These are phyloP conservation scores for Sequoiadendron giganteum DNA, from an alignment of 75 land plant genomes.

Conservation along the genomic window DNA sequence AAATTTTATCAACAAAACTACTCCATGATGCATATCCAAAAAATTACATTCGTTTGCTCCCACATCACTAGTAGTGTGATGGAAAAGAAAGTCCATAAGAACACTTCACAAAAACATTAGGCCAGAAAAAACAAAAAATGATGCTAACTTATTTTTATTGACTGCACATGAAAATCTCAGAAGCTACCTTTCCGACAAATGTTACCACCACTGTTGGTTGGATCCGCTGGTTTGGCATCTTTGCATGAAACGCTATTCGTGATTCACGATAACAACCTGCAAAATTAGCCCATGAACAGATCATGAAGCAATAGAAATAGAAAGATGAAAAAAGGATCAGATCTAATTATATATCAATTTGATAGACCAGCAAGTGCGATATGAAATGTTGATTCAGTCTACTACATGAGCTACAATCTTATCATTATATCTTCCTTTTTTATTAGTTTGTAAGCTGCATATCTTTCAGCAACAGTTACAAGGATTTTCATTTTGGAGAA, in stretches of 20 bases:
- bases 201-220: constrained; percentile 12
- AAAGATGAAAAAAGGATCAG: background rate
- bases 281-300: background rate
- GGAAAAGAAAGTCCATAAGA: background rate
- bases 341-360: background rate
- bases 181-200: constrained; percentile 7
- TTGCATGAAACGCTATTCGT: constrained; percentile 20
- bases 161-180: background rate
- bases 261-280: constrained; percentile 77
- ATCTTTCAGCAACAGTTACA: background rate
- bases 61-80: background rate
- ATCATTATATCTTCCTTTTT: background rate
- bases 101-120: background rate
- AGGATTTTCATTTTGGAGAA: background rate
- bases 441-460: background rate
- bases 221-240: constrained; percentile 1
- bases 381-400: background rate
- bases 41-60: background rate
- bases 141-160: background rate
- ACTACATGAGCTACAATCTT: background rate
- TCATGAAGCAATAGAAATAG: constrained; percentile 1
- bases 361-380: background rate
- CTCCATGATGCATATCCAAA: background rate
- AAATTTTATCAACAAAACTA: background rate
- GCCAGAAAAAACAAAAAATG: background rate